phyloP scores from a whole-genome alignment of 2,329 filamentous ascomycete species.

The Aspergillus ustus region DNA sequence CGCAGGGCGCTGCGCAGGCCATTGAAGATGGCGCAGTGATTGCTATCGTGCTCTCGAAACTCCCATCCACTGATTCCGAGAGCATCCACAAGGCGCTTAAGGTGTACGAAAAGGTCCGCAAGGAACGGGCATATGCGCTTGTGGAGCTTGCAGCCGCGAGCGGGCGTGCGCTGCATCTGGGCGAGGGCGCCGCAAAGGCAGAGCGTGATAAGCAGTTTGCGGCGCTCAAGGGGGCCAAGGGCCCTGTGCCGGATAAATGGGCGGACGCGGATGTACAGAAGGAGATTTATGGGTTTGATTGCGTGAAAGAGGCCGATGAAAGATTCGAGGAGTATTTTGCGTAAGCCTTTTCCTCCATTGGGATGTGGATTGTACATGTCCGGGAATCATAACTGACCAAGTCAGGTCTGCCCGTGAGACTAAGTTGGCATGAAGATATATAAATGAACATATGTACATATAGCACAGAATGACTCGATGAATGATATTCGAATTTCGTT shows the following conservation, averaged over 20 bases:
- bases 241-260: constrained; percentile 66
- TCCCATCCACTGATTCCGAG: constrained; percentile 52
- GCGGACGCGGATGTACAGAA: constrained; percentile 70
- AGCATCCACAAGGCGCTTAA: constrained; percentile 58
- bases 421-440: constrained; percentile 11
- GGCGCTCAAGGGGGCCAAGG: constrained; percentile 55
- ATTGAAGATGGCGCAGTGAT: constrained; percentile 67
- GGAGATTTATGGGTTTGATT: constrained; percentile 69
- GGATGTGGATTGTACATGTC: neutral
- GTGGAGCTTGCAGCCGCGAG: constrained; percentile 62
- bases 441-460: constrained; percentile 7
- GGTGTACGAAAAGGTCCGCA: constrained; percentile 61
- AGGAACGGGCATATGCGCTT: constrained; percentile 60
- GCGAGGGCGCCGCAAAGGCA: constrained; percentile 62
- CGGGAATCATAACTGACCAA: constrained; percentile 2
- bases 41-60: constrained; percentile 54
- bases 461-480: constrained; percentile 7
- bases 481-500: neutral
- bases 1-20: constrained; percentile 68
- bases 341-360: constrained; percentile 15
- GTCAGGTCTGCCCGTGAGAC: constrained; percentile 5
- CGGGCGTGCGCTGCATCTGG: constrained; percentile 60
- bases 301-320: constrained; percentile 59
- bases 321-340: constrained; percentile 33
- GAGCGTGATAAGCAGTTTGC: constrained; percentile 62